Percentiles rank a stretch among this genome's conserved stretches.
Evolutionary conservation across 345 rosid species (phyloP).

Genomic region (Noccaea caerulescens): DNA sequence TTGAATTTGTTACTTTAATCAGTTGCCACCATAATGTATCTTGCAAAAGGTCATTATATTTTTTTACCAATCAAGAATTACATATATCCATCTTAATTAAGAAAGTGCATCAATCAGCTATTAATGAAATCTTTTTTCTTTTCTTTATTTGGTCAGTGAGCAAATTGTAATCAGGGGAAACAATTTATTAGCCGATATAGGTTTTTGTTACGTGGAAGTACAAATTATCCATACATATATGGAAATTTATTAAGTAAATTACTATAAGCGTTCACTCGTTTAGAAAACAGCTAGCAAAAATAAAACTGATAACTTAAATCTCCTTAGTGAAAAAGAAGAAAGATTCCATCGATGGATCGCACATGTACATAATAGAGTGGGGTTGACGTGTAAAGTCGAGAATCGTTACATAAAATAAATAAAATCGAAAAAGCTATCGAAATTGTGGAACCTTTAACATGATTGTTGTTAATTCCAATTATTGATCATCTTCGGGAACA

Average conservation of each 20-base stretch:
- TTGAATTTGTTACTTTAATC: background rate
- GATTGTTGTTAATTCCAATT: slow-evolving; percentile 25
- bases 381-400: slow-evolving; percentile 43
- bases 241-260: background rate
- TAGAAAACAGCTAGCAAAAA: slow-evolving; percentile 16
- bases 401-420: slow-evolving; percentile 35
- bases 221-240: no score
- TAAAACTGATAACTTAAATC: background rate
- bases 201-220: background rate
- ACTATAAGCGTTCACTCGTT: background rate
- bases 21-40: slow-evolving; percentile 18
- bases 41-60: background rate
- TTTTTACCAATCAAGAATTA: background rate
- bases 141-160: background rate
- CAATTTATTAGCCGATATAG: background rate
- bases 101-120: background rate
- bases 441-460: slow-evolving; percentile 40
- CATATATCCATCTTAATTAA: background rate
- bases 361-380: slow-evolving; percentile 43
- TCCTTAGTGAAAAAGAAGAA: slow-evolving; percentile 6
- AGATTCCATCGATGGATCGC: slow-evolving; percentile 37
- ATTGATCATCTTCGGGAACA: slow-evolving; percentile 38
- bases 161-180: slow-evolving; percentile 3
- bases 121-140: background rate
- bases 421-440: slow-evolving; percentile 35